phyloP scores from a whole-genome alignment of 129 eudicot genomes.

The Glebionis coronaria region DNA sequence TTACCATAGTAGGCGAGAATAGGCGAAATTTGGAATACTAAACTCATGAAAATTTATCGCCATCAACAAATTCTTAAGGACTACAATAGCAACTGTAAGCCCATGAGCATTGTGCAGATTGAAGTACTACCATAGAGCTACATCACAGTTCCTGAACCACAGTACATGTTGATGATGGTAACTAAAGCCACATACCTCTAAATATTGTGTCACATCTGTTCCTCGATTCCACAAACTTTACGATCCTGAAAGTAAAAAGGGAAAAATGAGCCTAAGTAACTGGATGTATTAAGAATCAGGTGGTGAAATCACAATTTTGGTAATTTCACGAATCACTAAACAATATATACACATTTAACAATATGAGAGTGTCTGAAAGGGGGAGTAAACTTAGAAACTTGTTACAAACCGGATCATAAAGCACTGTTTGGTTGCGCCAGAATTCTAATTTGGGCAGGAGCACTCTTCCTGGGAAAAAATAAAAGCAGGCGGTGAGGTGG shows the following conservation, averaged over 20 bases:
- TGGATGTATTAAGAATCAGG: no score
- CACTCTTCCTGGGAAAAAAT: slow-evolving; percentile 57
- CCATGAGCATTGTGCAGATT: background rate
- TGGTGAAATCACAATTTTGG: background rate
- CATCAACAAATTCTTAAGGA: no score
- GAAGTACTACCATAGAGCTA: no score
- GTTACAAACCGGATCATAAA: slow-evolving; percentile 59
- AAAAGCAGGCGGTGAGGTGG: slow-evolving; percentile 7
- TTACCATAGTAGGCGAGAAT: no score
- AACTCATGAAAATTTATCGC: no score
- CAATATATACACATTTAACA: background rate
- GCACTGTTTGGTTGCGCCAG: slow-evolving; percentile 63
- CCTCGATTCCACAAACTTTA: slow-evolving; percentile 10
- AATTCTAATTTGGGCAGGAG: slow-evolving; percentile 59
- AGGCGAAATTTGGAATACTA: no score
- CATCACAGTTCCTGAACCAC: background rate
- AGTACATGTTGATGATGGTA: background rate
- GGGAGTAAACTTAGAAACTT: background rate
- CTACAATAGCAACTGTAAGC: background rate
- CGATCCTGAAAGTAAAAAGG: slow-evolving; percentile 16
- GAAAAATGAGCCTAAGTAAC: background rate
- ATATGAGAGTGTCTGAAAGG: background rate
- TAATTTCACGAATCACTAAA: background rate
- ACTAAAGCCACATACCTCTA: background rate
- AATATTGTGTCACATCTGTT: slow-evolving; percentile 14